These are phyloP conservation scores for Penicillium sp. DNA, from an alignment of 2,329 filamentous ascomycete species.

Conservation along the genomic window DNA sequence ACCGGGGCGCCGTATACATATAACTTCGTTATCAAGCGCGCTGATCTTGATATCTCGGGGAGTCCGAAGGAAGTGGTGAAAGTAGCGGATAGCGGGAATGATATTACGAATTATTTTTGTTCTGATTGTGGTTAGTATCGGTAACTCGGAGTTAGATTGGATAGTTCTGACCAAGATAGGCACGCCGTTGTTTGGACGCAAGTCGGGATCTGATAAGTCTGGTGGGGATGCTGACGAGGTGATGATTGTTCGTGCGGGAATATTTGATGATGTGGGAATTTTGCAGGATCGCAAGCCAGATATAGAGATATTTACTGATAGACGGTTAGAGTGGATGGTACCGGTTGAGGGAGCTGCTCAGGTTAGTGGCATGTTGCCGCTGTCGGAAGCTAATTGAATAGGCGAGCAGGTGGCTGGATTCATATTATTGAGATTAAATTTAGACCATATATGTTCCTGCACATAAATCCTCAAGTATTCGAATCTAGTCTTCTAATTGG, in stretches of 20 bases:
- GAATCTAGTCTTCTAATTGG: conserved; percentile 33
- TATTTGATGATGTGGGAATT: conserved; percentile 29
- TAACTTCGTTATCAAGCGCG: conserved; percentile 27
- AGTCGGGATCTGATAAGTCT: conserved; percentile 13
- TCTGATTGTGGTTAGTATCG: conserved; percentile 32
- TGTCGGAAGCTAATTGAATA: no score
- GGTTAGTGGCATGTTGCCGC: conserved; percentile 21
- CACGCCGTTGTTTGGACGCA: conserved; percentile 27
- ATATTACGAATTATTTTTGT: conserved; percentile 36
- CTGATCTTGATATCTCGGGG: conserved; percentile 28
- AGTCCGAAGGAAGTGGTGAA: conserved; percentile 34
- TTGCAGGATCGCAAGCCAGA: conserved; percentile 28
- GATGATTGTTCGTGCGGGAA: conserved; percentile 32
- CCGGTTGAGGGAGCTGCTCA: conserved; percentile 25
- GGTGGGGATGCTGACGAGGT: conserved; percentile 19
- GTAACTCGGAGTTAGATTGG: no score
- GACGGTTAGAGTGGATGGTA: conserved; percentile 23
- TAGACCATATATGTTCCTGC: no score
- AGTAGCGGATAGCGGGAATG: conserved; percentile 33
- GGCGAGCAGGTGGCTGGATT: no score
- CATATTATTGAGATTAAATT: no score
- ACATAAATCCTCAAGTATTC: no score
- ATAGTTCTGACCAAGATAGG: no score
- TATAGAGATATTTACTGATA: conserved; percentile 28
- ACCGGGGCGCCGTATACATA: conserved; percentile 29